A percentile compares a stretch with the other conserved stretches of the same genome.
Evolutionary conservation across 192 early-diverging fungal species (phyloP).

Genomic region (Chytriomyces confervae): DNA sequence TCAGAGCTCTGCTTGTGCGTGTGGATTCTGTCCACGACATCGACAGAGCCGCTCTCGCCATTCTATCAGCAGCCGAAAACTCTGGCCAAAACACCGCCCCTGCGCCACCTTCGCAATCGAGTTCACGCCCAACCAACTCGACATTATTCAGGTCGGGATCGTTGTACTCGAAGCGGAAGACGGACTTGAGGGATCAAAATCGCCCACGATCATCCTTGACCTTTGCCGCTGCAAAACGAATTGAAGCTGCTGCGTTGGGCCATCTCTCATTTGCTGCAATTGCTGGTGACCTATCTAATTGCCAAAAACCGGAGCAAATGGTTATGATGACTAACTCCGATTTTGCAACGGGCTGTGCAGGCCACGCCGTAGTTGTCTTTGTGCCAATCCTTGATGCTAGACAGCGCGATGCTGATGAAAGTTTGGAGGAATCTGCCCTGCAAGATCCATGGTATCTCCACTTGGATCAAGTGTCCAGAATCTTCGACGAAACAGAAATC

Average conservation of each 20-base stretch:
- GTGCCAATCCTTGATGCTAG: not conserved
- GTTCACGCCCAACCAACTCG: no score
- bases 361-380: constrained; percentile 16
- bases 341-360: not conserved
- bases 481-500: constrained; percentile 35
- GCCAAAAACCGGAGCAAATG: not conserved
- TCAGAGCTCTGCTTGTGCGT: not conserved
- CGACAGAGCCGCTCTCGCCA: not conserved
- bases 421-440: not conserved
- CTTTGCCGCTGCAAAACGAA: no score
- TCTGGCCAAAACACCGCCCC: no score
- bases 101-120: no score
- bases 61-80: not conserved
- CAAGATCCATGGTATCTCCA: constrained; percentile 34
- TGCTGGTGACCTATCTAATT: not conserved
- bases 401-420: not conserved
- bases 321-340: not conserved
- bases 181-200: no score
- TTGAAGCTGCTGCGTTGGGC: constrained; percentile 10
- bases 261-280: constrained; percentile 22
- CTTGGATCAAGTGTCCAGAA: constrained; percentile 13
- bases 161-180: no score
- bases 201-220: no score
- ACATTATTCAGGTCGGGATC: no score
- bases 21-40: not conserved